Evolutionary conservation across 2,329 filamentous ascomycete species (phyloP).

Genomic region (Penicillium sp.): DNA sequence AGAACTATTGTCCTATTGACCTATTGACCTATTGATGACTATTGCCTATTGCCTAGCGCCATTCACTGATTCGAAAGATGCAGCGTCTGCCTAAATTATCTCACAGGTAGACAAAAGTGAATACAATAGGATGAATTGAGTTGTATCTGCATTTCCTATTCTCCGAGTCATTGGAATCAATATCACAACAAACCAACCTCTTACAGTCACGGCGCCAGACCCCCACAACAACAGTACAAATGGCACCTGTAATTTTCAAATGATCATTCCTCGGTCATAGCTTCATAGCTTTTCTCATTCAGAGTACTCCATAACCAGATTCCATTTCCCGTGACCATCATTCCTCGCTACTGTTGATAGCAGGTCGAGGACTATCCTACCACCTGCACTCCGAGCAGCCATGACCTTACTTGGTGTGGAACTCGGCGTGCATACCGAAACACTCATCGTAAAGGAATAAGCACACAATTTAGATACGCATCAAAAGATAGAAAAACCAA

Average conservation of each 20-base stretch:
- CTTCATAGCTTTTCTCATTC: constrained; percentile 9
- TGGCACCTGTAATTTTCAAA: too few relatives aligned
- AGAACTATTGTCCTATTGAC: too few relatives aligned
- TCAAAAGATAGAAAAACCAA: constrained; percentile 8
- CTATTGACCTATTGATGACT: too few relatives aligned
- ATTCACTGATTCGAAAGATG: too few relatives aligned
- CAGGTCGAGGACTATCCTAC: neutral
- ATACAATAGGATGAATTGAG: constrained; percentile 12
- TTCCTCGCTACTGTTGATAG: constrained; percentile 1
- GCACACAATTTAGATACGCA: constrained; percentile 23
- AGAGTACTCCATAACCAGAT: constrained; percentile 8
- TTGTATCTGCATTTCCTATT: constrained; percentile 22
- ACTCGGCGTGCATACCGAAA: constrained; percentile 12
- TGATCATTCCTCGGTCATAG: constrained; percentile 10
- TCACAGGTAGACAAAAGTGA: neutral
- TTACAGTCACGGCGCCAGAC: constrained; percentile 5
- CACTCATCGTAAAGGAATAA: constrained; percentile 5
- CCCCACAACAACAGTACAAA: constrained; percentile 4
- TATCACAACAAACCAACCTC: neutral
- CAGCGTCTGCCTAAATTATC: too few relatives aligned
- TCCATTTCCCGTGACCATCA: constrained; percentile 6
- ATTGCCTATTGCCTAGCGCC: too few relatives aligned
- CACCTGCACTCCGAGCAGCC: constrained; percentile 5
- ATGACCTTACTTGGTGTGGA: constrained; percentile 13
- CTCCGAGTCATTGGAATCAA: constrained; percentile 12